These are phyloP conservation scores for Stevia rebaudiana DNA, from an alignment of 140 eudicot species.

Conservation along the genomic window DNA sequence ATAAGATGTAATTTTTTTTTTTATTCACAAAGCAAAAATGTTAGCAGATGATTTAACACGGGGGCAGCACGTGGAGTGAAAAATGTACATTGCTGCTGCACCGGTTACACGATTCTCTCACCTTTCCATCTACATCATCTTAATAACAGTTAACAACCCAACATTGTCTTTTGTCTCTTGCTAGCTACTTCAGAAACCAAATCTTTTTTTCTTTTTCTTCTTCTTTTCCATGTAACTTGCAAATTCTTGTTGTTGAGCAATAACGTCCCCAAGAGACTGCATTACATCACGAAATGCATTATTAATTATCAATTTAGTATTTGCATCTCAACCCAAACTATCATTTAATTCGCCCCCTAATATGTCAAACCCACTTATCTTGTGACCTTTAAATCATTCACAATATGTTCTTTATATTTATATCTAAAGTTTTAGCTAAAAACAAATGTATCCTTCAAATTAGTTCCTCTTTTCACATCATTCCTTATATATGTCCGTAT, in stretches of 20 bases:
- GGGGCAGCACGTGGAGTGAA: background rate
- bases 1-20: background rate
- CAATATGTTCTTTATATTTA: too few species aligned
- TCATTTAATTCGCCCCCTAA: background rate
- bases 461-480: too few species aligned
- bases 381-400: too few species aligned
- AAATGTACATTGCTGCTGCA: constrained; percentile 9
- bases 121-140: constrained; percentile 21
- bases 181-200: constrained; percentile 57
- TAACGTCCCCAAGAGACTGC: constrained; percentile 73
- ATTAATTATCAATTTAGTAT: too few species aligned
- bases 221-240: constrained; percentile 74
- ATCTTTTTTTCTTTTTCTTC: constrained; percentile 72
- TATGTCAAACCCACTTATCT: background rate
- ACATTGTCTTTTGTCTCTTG: constrained; percentile 1
- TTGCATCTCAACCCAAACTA: too few species aligned
- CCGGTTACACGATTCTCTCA: constrained; percentile 31
- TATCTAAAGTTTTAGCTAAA: too few species aligned
- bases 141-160: constrained; percentile 11
- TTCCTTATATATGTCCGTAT: too few species aligned
- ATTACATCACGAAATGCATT: constrained; percentile 22
- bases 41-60: constrained; percentile 5
- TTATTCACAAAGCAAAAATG: constrained; percentile 35
- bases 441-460: too few species aligned
- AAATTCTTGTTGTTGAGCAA: constrained; percentile 63